These are phyloP conservation scores for Colletotrichum horii DNA, from an alignment of 2,329 filamentous ascomycete genomes.

Conservation along the genomic window DNA sequence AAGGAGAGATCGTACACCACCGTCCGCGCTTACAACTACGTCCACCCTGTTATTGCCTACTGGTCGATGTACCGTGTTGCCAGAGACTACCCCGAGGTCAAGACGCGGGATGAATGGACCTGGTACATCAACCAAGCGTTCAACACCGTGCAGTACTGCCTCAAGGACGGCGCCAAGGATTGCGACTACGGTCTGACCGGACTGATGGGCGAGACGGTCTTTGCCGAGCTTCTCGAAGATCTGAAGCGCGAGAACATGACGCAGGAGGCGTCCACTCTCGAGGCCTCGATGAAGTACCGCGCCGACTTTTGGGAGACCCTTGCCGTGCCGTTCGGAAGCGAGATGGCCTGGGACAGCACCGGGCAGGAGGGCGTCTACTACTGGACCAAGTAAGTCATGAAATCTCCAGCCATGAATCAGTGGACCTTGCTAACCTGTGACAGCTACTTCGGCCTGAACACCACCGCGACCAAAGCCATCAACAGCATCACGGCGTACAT, in stretches of 20 bases:
- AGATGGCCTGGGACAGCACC: conserved; percentile 68
- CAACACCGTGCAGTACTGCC: conserved; percentile 48
- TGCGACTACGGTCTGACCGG: conserved; percentile 49
- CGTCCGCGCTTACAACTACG: conserved; percentile 63
- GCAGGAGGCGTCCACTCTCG: conserved; percentile 38
- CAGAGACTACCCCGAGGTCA: conserved; percentile 47
- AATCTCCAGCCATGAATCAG: background rate
- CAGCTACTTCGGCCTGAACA: conserved; percentile 52
- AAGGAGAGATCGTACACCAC: conserved; percentile 46
- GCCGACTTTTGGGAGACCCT: conserved; percentile 55
- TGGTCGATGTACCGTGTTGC: conserved; percentile 63
- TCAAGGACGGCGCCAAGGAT: conserved; percentile 38
- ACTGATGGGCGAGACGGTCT: conserved; percentile 65
- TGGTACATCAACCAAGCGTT: conserved; percentile 64
- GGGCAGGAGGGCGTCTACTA: conserved; percentile 67
- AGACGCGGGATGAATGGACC: conserved; percentile 40
- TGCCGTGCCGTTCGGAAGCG: conserved; percentile 61
- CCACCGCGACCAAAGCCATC: conserved; percentile 53
- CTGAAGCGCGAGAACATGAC: conserved; percentile 48
- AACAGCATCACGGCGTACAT: conserved; percentile 61
- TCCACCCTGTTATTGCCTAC: conserved; percentile 60
- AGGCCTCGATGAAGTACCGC: conserved; percentile 50
- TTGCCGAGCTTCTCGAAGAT: conserved; percentile 56
- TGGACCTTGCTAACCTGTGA: background rate
- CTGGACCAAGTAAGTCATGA: conserved; percentile 50